phyloP scores from a whole-genome alignment of 2,329 filamentous ascomycete genomes.

The Pseudogymnoascus verrucosus region DNA sequence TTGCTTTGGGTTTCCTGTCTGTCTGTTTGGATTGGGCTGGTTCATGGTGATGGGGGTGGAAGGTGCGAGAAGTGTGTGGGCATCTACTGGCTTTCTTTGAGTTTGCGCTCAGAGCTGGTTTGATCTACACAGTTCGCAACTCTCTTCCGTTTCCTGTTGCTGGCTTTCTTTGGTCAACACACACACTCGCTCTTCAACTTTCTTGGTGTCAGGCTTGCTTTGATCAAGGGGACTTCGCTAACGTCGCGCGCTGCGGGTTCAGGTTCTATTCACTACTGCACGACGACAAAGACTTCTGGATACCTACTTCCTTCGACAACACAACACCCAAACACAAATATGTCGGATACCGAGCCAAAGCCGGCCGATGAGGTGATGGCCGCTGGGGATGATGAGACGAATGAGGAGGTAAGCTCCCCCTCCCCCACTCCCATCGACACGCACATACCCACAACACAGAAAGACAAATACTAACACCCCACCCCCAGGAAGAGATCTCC shows the following conservation, averaged over 20 bases:
- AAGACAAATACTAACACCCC: not conserved
- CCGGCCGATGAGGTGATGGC: conserved; percentile 22
- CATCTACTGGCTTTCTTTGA: not conserved
- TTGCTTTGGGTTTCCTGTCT: not conserved
- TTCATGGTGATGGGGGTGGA: not conserved
- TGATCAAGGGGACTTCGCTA: not conserved
- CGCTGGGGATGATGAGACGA: conserved; percentile 21
- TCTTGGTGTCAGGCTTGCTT: not conserved
- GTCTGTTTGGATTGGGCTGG: not conserved
- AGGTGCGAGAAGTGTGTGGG: not conserved
- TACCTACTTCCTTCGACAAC: not conserved
- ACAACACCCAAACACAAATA: conserved; percentile 12
- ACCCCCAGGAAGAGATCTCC: conserved; percentile 62
- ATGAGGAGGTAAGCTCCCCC: conserved; percentile 24
- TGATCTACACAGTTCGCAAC: not conserved
- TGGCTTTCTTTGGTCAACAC: not conserved
- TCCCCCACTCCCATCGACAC: not conserved
- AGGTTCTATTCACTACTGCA: not conserved
- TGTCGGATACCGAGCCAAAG: conserved; percentile 23
- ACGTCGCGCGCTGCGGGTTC: not conserved
- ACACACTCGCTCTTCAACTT: not conserved
- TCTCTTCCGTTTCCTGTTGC: not conserved
- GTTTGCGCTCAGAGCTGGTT: not conserved
- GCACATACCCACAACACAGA: not conserved
- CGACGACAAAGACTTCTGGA: not conserved